Conservation (phyloP, 202 grass and related monocot species). For the Alloteropsis angusta region DNA sequence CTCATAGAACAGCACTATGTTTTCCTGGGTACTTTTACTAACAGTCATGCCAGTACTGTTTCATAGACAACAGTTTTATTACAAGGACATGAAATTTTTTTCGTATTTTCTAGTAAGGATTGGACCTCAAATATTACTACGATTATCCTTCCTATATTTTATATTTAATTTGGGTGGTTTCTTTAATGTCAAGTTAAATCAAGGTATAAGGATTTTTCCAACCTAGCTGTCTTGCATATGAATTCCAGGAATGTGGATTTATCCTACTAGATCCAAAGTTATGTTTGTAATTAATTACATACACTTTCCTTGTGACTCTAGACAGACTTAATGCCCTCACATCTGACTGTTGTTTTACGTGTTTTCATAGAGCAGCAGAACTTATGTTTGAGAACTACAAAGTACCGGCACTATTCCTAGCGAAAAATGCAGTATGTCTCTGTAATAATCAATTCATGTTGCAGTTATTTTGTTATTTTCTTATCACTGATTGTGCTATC, state of each 20-base stretch:
- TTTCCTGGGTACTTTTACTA: not conserved
- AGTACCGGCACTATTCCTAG: conserved; percentile 89
- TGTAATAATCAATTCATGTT: conserved; percentile 18
- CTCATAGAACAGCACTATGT: not conserved
- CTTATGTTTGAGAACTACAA: conserved; percentile 99
- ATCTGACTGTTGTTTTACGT: conserved; percentile 34
- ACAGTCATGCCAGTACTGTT: not conserved
- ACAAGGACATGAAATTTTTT: not conserved
- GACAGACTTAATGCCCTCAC: not conserved
- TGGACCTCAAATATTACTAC: not conserved
- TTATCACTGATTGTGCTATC: conserved; percentile 25
- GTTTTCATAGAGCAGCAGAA: conserved; percentile 71
- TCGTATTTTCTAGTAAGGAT: not conserved
- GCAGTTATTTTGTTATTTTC: conserved; percentile 25
- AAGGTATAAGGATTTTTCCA: not conserved
- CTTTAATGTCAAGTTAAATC: not conserved
- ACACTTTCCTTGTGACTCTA: not conserved
- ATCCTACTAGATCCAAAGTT: not conserved
- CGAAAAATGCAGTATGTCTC: conserved; percentile 93
- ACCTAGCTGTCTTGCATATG: not conserved
- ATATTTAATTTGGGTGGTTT: not conserved
- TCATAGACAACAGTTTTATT: not conserved
- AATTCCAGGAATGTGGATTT: not conserved
- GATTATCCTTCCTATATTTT: not conserved
- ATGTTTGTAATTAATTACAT: not conserved